phyloP scores from a whole-genome alignment of 2,329 filamentous ascomycete species.

The Sporothrix humicola region DNA sequence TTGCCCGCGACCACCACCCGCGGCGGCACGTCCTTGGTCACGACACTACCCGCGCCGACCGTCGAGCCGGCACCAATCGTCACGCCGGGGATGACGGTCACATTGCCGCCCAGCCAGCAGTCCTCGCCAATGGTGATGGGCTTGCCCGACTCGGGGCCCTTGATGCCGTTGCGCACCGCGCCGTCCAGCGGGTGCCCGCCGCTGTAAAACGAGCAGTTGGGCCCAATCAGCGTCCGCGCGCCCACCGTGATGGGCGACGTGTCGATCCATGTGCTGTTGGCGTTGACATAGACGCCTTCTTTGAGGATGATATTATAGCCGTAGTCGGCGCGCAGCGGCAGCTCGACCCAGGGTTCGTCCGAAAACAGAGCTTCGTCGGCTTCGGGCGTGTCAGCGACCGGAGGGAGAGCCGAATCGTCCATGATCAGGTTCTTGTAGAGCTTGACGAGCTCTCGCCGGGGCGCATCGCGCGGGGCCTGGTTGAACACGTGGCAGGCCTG shows the following conservation, averaged over 20 bases:
- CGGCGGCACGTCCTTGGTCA: slow-evolving; percentile 75
- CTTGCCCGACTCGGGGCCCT: slow-evolving; percentile 75
- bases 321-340: slow-evolving; percentile 72
- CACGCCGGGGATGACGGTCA: slow-evolving; percentile 74
- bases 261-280: slow-evolving; percentile 76
- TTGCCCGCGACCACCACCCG: slow-evolving; percentile 70
- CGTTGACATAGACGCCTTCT: slow-evolving; percentile 74
- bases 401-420: slow-evolving; percentile 66
- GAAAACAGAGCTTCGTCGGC: slow-evolving; percentile 70
- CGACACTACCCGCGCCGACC: slow-evolving; percentile 81
- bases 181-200: slow-evolving; percentile 81
- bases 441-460: slow-evolving; percentile 67
- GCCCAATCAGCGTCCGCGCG: slow-evolving; percentile 76
- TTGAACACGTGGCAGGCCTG: slow-evolving; percentile 69
- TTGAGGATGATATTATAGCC: slow-evolving; percentile 76
- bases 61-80: slow-evolving; percentile 76
- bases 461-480: slow-evolving; percentile 55
- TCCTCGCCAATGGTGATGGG: slow-evolving; percentile 79
- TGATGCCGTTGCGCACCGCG: slow-evolving; percentile 71
- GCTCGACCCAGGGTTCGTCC: slow-evolving; percentile 70
- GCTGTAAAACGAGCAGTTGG: slow-evolving; percentile 76
- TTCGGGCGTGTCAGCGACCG: slow-evolving; percentile 58
- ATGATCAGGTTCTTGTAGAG: slow-evolving; percentile 62
- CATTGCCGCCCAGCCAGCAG: slow-evolving; percentile 78
- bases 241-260: slow-evolving; percentile 77